Percentiles rank a stretch among this genome's conserved stretches.
phyloP scores from a whole-genome alignment of 345 rosid genomes.

The Brassica napus region Da-Ae NC_063434.1:20534501-20535000 shows the following conservation, averaged over 20 bases:
- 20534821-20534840: constrained; percentile 25
- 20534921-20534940: constrained; percentile 51
- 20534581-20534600: constrained; percentile 32
- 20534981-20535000: constrained; percentile 32
- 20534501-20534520: constrained; percentile 28
- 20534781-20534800: constrained; percentile 33
- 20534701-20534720: constrained; percentile 25
- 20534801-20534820: constrained; percentile 16
- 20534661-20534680: constrained; percentile 36
- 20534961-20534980: constrained; percentile 46
- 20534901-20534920: constrained; percentile 28
- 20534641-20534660: constrained; percentile 30
- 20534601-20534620: constrained; percentile 32
- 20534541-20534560: constrained; percentile 37
- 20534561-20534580: constrained; percentile 25
- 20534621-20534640: constrained; percentile 19
- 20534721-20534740: constrained; percentile 29
- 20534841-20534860: constrained; percentile 28
- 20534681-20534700: constrained; percentile 37
- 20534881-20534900: constrained; percentile 44
- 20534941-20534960: constrained; percentile 33
- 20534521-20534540: constrained; percentile 21
- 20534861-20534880: neutral
- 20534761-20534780: constrained; percentile 7
- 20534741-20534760: constrained; percentile 31